Base-by-base conservation (phyloP, 202 grass and related monocot genomes). In the Alloteropsis angusta region DNA sequence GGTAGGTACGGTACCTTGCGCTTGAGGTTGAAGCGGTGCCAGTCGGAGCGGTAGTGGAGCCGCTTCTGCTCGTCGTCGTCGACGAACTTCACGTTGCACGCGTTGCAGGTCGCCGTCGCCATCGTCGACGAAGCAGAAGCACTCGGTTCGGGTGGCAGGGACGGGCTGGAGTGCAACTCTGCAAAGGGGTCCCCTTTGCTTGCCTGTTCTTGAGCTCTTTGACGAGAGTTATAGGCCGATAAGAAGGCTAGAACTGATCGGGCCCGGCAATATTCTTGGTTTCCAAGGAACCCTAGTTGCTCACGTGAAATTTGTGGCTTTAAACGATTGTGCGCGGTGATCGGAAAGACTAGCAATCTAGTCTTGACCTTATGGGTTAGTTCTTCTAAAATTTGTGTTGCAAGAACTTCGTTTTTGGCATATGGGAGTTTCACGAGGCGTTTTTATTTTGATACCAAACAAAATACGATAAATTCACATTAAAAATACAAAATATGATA, bases 1-100 rank as follows among this genome's bases (percentile, higher is more conserved):
- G 12, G 0, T 17, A 3, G 0, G 12, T 15, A 23, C 0, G 41
- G 47, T 83, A 97, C 94, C 94, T 97, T 94, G 84, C 94, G 84
- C 80, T 94, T 94, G 80, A 97, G 94, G 70, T 97, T 94, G 83
- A 87, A 93, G 83, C 89, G 85, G 86, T 94, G 91, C 91, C 94
- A 97, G 59, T 93, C 91, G 32, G 94, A 97, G 74, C 94, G 88
- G 73, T 92, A 97, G 82, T 97, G 94, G n/a, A 93, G 80, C 67
- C 84, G 88, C 85, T 93, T 91, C 71, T 83, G 61, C 73, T 65
- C 76, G 68, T 97, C 76, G 68, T 97, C 88, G 17, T 61, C 89
- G 7, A 82, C 85, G 66, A 97, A 86, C 80, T 71, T 80, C 53
- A 86, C 82, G 82, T 92, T 97, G 86, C 94, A 97, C 35, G 94